Base-by-base conservation (phyloP, 495 filamentous ascomycete species). In the Penicillium odoratum region DNA sequence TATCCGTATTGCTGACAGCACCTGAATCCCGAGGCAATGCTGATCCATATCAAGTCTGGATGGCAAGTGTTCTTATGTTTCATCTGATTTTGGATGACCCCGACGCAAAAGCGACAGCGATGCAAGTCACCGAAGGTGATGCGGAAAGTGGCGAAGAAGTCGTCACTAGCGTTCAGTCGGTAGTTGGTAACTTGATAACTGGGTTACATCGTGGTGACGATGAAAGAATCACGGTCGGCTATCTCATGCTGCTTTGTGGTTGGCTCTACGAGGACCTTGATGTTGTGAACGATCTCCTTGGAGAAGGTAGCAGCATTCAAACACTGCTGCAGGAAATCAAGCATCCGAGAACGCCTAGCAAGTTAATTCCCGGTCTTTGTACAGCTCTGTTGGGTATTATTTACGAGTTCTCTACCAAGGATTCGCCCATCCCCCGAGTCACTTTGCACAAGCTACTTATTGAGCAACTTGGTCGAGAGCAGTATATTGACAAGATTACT, bases 321-420 rank as follows among this genome's bases (percentile, higher is more conserved):
- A 89, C 85, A 25, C 82, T 98, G 11, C 81, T 96, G 28, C 88
- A 92, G 64, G 84, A 88, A 38, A 84, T 87, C 33, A 83, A 87
- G 31, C 82, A 84, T 51, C 84, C 84, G 54, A 73, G 77, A 34
- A 73, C 69, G 21, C 81, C 83, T 15, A 80, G 81, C 40, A 74
- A 78, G n/a, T 75, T 97, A 45, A 79, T 91, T 21, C 87, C 90
- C 59, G 94, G 94, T 1, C 78, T 99, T 18, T 92, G 87, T 69
- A 88, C 91, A 11, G 83, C 90, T 61, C 74, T 98, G 4, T 77
- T 97, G 5, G 95, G 93, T 34, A 89, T 96, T 33, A 77, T 96
- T 26, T 99, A 98, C 66, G 94, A 99, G 65, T 99, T 98, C 63
- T 97, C 93, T 18, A 96, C 93, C 9, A 97, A 96, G 66, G 93